phyloP scores from a whole-genome alignment of 140 eudicot species.

The Stevia rebaudiana region DNA sequence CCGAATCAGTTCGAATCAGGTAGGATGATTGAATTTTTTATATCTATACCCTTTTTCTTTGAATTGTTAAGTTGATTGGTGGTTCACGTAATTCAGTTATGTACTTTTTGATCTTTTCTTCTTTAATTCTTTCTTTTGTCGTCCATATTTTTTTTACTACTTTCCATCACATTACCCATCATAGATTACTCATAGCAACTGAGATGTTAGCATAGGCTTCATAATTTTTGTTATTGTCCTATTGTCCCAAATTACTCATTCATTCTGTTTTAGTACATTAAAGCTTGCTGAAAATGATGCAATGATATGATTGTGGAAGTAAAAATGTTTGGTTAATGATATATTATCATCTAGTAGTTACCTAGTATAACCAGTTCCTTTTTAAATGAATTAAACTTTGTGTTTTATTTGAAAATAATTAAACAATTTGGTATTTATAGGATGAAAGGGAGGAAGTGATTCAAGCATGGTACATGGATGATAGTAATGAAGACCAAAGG shows the following conservation, averaged over 20 bases:
- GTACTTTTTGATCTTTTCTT: no score
- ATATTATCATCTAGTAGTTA: not conserved
- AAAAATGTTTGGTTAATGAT: not conserved
- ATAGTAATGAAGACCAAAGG: constrained; percentile 15
- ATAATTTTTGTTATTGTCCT: not conserved
- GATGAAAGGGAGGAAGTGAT: constrained; percentile 7
- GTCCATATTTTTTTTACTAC: not conserved
- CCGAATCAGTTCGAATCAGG: not conserved
- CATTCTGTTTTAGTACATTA: not conserved
- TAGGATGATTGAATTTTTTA: not conserved
- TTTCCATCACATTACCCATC: not conserved
- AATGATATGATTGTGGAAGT: not conserved
- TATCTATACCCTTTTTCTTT: not conserved
- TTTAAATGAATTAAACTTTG: not conserved
- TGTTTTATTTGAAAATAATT: not conserved
- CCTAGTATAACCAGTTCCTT: not conserved
- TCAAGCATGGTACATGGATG: constrained; percentile 15
- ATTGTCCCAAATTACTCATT: not conserved
- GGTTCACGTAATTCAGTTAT: not conserved
- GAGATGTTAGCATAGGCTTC: not conserved
- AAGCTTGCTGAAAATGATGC: not conserved
- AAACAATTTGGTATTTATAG: not conserved
- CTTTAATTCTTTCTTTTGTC: no score
- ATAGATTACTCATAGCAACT: not conserved
- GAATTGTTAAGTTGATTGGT: not conserved